Evolutionary conservation across 176 grass and related monocot genomes (phyloP).

Genomic region (Panicum miliaceum): DNA sequence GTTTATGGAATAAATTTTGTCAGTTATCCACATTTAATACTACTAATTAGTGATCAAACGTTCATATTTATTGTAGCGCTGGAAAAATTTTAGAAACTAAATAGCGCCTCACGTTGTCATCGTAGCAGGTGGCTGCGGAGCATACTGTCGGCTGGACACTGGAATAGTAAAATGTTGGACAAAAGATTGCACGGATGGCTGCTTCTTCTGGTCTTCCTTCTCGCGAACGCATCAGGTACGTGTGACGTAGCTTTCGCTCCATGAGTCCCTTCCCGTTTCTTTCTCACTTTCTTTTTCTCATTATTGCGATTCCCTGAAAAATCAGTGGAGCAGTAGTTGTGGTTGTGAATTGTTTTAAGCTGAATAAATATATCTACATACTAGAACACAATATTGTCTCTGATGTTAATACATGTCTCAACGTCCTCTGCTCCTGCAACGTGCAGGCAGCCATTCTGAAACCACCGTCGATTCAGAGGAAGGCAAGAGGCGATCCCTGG

Average conservation of each 20-base stretch:
- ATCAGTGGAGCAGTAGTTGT: neutral
- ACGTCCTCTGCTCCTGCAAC: neutral
- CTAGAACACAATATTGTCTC: neutral
- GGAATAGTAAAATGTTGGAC: slow-evolving; percentile 49
- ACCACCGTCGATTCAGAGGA: neutral
- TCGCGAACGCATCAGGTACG: slow-evolving; percentile 52
- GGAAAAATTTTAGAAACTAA: too few relatives aligned
- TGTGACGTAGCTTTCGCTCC: slow-evolving; percentile 13
- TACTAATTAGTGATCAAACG: too few relatives aligned
- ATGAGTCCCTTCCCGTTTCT: neutral
- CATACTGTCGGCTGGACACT: neutral
- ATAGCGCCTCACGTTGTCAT: neutral
- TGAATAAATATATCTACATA: slow-evolving; percentile 25
- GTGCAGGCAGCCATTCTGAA: slow-evolving; percentile 29
- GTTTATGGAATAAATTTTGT: too few relatives aligned
- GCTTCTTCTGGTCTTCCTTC: slow-evolving; percentile 45
- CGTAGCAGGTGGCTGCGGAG: neutral
- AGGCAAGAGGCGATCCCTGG: slow-evolving; percentile 50
- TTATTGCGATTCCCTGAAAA: slow-evolving; percentile 43
- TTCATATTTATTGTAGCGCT: too few relatives aligned
- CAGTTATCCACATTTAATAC: too few relatives aligned
- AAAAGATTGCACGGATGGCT: slow-evolving; percentile 55
- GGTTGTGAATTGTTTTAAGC: neutral
- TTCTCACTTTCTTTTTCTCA: slow-evolving; percentile 13
- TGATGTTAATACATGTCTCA: too few relatives aligned